Conservation (phyloP, 805 yeast species). For the Candida cerambycidarum region DNA sequence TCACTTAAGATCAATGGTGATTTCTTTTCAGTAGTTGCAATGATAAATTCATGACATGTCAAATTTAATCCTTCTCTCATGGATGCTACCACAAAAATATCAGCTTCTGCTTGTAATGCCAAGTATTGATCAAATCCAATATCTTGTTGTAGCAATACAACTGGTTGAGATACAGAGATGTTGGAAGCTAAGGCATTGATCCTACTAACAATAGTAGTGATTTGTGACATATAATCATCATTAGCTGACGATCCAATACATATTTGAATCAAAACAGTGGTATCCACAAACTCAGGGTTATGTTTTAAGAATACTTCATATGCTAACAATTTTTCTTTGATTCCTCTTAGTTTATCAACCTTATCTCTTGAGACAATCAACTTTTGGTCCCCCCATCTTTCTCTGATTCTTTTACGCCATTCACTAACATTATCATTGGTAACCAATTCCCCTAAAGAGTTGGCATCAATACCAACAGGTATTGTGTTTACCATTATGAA, state of each 20-base stretch:
- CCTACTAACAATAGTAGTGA: conserved; percentile 75
- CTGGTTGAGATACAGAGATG: conserved; percentile 76
- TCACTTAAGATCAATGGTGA: conserved; percentile 88
- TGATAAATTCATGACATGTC: conserved; percentile 91
- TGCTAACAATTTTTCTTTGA: conserved; percentile 82
- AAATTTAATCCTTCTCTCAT: conserved; percentile 96
- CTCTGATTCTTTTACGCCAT: conserved; percentile 71
- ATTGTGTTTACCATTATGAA: conserved; percentile 55
- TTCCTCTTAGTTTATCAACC: conserved; percentile 82
- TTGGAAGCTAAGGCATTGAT: conserved; percentile 77
- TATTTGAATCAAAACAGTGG: conserved; percentile 78
- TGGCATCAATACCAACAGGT: conserved; percentile 80
- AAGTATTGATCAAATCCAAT: conserved; percentile 86
- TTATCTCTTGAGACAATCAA: conserved; percentile 87
- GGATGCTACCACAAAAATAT: conserved; percentile 81
- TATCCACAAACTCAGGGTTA: conserved; percentile 69
- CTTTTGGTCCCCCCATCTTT: conserved; percentile 71
- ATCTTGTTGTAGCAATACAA: conserved; percentile 84
- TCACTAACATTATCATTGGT: conserved; percentile 50
- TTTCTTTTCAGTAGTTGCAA: conserved; percentile 65
- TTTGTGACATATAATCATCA: conserved; percentile 66
- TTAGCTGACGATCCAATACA: conserved; percentile 50
- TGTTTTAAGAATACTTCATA: conserved; percentile 73
- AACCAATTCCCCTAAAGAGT: conserved; percentile 48
- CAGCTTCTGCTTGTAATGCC: conserved; percentile 84